Base-by-base conservation (phyloP, 495 filamentous ascomycete species). In the Aspergillus haitiensis region DNA sequence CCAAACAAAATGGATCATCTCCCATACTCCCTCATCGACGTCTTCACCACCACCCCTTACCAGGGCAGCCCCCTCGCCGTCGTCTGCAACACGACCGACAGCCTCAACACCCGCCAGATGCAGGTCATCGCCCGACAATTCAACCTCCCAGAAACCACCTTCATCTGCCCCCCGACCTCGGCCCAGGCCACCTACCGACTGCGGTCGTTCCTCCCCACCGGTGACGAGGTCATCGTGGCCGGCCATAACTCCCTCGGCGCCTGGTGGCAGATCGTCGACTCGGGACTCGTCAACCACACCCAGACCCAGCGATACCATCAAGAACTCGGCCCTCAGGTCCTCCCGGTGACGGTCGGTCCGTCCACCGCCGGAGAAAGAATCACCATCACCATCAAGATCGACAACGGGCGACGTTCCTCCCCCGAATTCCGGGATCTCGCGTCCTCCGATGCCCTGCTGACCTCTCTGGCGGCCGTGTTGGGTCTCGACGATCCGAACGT, bases 111-210 rank as follows among this genome's bases (percentile, higher is more conserved):
- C 0, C 50, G 60, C 6, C 60, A 65, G 13, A 65, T 65, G 63
- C 56, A 59, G 51, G 42, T 65, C 8, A 46, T 65, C 34, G 56
- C 63, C 33, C 37, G 63, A 32, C 60, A 65, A 56, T 65, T 65
- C 52, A 65, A 65, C 32, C 63, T 65, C 56, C 56, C 63, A n/a
- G 63, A 65, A 52, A 65, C 63, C 15, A 65, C 63, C 15, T 65
- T 65, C 40, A 46, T 65, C 36, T 65, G 60, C 34, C 59, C 63
- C 32, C 55, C 63, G 48, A 36, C 10, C 27, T 12, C 55, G 2
- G 34, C 18, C 34, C 52, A 3, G 1, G 21, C 61, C 3, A 60
- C 56, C 33, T 64, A 52, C 18, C 52, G 52, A 4, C 56, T 64
- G 11, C 46, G 56, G 10, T 64, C 56, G 3, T 64, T 64, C 35